Base-by-base conservation (phyloP, 2,329 filamentous ascomycete genomes). In the Scytalidium lignicola region DNA sequence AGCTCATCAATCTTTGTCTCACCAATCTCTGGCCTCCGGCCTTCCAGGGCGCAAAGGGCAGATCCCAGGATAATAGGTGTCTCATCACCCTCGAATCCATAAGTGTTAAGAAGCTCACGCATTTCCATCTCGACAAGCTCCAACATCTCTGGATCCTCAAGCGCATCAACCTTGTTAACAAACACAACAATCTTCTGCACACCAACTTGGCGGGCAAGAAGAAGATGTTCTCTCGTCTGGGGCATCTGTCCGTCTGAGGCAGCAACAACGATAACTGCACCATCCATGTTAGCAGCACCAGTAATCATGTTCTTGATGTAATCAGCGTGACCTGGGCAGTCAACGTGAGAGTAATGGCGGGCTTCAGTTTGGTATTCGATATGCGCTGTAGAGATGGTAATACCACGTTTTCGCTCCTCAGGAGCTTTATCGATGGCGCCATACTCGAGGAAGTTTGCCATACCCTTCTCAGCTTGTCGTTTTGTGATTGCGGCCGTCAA, bases 271-370 rank as follows among this genome's bases (percentile, higher is more conserved):
- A 99, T 96, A 69, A 99, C 92, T 65, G 93, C 92, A 65, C 93
- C 93, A 65, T 99, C 93, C 93, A 99, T 99, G 79, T 90, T 95
- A 65, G 95, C 92, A 56, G 93, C 91, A 84, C 93, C 93, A 60
- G 93, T 99, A 72, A 99, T 99, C 93, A 99, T 99, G 86, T 99
- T 99, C 84, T 99, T 99, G 79, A 99, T 97, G 81, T 99, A 99
- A 90, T 99, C 93, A 74, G 93, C 93, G 86, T 99, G 93, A 74
- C 93, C 93, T 51, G 93, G 93, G 75, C 93, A 99, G 82, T 99
- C 93, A 78, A 99, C 93, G 82, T 99, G 93, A 65, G 93, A 93
- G 76, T 99, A 99, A 79, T 99, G 93, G 67, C 93, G 86, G 68
- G 78, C 79, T 0, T 96, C 89, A 70, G 93, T 99, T 62, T 89